Conservation (phyloP, 345 rosid species). For the Salix koriyanagi region DNA sequence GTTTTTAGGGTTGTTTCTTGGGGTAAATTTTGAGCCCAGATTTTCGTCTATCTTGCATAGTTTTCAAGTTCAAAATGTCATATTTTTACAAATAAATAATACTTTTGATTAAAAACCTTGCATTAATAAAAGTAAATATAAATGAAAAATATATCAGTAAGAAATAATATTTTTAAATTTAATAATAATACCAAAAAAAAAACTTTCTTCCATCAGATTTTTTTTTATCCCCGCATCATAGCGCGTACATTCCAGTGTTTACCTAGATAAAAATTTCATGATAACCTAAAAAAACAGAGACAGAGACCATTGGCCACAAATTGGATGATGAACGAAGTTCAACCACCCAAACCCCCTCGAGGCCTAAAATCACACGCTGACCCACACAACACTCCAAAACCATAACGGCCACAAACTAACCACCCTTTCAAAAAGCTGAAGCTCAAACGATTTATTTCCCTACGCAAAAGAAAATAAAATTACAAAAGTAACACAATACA, state of each 20-base stretch:
- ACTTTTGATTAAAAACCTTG: no score
- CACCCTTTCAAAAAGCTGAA: not conserved
- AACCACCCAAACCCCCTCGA: slow-evolving; percentile 14
- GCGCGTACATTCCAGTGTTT: not conserved
- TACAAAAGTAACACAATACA: not conserved
- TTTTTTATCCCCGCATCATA: no score
- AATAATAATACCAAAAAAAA: no score
- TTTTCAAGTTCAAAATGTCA: no score
- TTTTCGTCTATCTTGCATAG: no score
- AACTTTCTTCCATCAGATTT: no score
- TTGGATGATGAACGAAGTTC: slow-evolving; percentile 11
- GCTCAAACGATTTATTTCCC: not conserved
- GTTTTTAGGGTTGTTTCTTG: no score
- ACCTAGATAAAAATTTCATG: not conserved
- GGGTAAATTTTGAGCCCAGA: no score
- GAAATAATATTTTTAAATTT: no score
- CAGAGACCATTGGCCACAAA: not conserved
- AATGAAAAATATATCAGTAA: no score
- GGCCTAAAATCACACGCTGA: not conserved
- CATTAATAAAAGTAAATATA: no score
- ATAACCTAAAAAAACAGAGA: not conserved
- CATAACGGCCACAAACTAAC: slow-evolving; percentile 30
- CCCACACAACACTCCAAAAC: not conserved
- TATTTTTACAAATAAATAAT: no score
- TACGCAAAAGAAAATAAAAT: not conserved